Base-by-base conservation (phyloP, 2,329 filamentous ascomycete species). In the Colletotrichum orbiculare region DNA sequence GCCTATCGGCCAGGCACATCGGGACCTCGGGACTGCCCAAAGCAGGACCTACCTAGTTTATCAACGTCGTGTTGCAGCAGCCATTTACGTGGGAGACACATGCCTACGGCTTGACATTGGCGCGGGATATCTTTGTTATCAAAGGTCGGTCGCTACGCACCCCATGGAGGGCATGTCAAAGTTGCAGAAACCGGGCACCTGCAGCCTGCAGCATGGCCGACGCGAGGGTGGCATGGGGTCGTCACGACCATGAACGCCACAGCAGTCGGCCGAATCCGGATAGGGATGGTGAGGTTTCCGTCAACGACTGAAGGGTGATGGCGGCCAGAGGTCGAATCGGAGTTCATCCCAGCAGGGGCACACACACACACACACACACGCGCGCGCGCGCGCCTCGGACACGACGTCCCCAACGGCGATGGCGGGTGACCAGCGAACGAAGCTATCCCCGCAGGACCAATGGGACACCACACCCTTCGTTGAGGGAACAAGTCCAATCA, bases 371-470 rank as follows among this genome's bases (percentile, higher is more conserved):
- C 25, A 25, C 3, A 25, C 25, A 5, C 4, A 5, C 15, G 15
- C 15, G 15, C 15, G 15, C 15, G 15, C 15, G 15, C 15, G 15
- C 15, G n/a, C 42, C 35, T 39, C 49, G 13, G 38, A 9, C 33
- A 25, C 48, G 53, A 37, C 47, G 34, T 42, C 59, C 54, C 63
- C 63, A 64, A 59, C 54, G 41, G 43, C 45, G 60, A 38, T 13
- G 38, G 37, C 53, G 42, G 52, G 35, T 13, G 41, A 43, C 42
- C 25, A 25, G 25, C 25, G 25, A 25, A 25, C 25, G 25, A 25
- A 25, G 25, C 53, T 43, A 53, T 66, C 64, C 64, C 64, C 64
- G 64, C 64, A 64, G 49, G 47, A 7, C 42, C 39, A 52, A 64
- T 54, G 64, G 25, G 60, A 49, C 55, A 54, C 60, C 60, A 66